Base-by-base conservation (phyloP, 192 early-diverging fungal genomes). In the Rhizophagus clarus region DNA sequence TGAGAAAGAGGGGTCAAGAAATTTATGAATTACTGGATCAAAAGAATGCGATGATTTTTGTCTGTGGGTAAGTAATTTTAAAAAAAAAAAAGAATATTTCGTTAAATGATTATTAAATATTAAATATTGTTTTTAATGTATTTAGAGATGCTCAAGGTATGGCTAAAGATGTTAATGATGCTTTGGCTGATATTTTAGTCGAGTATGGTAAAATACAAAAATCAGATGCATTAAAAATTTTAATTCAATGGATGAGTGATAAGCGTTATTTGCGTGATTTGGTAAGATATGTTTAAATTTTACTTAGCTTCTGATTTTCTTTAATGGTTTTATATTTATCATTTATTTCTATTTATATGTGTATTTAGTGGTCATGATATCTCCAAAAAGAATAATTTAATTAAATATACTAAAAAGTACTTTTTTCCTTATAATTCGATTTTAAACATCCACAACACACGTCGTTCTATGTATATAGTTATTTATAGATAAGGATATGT, bases 141-240 rank as follows among this genome's bases (percentile, higher is more conserved):
- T n/a, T n/a, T 77, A 90, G 93, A 73, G 95, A 95, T 84, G 92
- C 93, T 20, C 90, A 93, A 82, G 93, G 94, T 8, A 97, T 97
- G 96, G 95, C 93, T 49, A 94, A 92, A 81, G 93, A 90, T 60
- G 94, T 98, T 20, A 91, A 98, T 78, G 89, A 90, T 40, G 89
- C 92, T 10, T 83, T 98, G 34, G 88, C 87, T 2, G 89, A 91
- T 32, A 89, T 97, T 60, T 42, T 95, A 0, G 79, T 77, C 4
- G 81, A 89, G 28, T 76, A 90, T 70, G 90, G 82, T 5, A 77
- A 85, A 2, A 64, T 90, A n/a, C 83, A 87, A 15, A 84, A 77
- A 26, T 49, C 82, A 3, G 89, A 85, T n/a, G 90, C 90, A 0
- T 85, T 88, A 49, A 83, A 88, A 82, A 79, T 88, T 60, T 80